Conservation (phyloP, 2,329 filamentous ascomycete genomes). For the Neofusicoccum ribis region DNA sequence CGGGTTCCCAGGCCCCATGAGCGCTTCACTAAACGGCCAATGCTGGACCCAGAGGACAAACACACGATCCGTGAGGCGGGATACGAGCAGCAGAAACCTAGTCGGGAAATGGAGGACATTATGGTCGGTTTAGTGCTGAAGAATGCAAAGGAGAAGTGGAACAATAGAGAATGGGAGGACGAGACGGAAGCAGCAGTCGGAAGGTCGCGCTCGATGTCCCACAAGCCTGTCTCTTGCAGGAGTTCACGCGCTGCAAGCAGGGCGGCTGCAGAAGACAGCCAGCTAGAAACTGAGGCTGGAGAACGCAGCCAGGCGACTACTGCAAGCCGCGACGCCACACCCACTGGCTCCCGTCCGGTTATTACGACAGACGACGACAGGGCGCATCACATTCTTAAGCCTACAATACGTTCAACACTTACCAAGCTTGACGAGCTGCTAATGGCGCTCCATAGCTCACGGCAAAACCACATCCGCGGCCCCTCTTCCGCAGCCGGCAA, state of each 20-base stretch:
- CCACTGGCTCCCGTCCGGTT: slow-evolving; percentile 42
- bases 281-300: background rate
- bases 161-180: slow-evolving; percentile 39
- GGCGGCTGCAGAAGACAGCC: background rate
- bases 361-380: slow-evolving; percentile 70
- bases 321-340: slow-evolving; percentile 3
- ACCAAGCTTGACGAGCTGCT: slow-evolving; percentile 69
- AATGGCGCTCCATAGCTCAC: slow-evolving; percentile 66
- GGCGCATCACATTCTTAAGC: slow-evolving; percentile 65
- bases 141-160: slow-evolving; percentile 64
- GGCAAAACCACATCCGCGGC: slow-evolving; percentile 51
- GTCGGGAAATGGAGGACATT: slow-evolving; percentile 67
- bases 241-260: slow-evolving; percentile 23
- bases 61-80: slow-evolving; percentile 51
- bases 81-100: slow-evolving; percentile 49
- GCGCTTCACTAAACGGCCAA: slow-evolving; percentile 38
- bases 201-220: slow-evolving; percentile 14
- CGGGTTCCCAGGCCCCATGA: slow-evolving; percentile 63
- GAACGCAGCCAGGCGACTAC: background rate
- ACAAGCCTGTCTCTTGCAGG: background rate
- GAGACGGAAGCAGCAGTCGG: slow-evolving; percentile 18
- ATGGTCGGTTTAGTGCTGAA: slow-evolving; percentile 67
- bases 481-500: slow-evolving; percentile 18
- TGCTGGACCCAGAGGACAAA: slow-evolving; percentile 49
- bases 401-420: slow-evolving; percentile 70